A percentile compares a stretch with the other conserved stretches of the same genome.
These are phyloP conservation scores for Colletotrichum cordylinicola DNA, from an alignment of 2,329 filamentous ascomycete species.

Conservation along the genomic window DNA sequence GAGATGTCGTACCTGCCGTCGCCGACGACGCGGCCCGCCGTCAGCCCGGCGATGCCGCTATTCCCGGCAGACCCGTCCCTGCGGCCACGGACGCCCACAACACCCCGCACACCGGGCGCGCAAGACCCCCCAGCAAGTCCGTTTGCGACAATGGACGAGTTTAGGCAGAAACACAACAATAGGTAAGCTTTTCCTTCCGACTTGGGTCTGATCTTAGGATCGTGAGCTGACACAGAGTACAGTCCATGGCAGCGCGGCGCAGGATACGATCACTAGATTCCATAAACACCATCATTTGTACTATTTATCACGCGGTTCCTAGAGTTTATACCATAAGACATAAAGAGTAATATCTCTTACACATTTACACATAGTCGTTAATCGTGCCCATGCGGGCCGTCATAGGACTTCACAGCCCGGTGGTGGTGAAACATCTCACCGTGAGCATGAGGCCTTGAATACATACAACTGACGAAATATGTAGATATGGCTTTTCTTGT, in stretches of 20 bases:
- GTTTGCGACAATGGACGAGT: constrained; percentile 10
- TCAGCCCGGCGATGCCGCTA: constrained; percentile 12
- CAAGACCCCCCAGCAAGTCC: constrained; percentile 6
- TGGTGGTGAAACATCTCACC: neutral
- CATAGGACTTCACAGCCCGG: neutral
- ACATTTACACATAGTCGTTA: neutral
- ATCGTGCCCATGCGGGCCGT: neutral
- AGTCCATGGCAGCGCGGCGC: constrained; percentile 20
- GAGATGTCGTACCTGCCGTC: constrained; percentile 12
- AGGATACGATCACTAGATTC: constrained; percentile 10
- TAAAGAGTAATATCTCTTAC: neutral
- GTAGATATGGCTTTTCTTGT: neutral
- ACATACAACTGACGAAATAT: neutral
- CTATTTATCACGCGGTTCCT: neutral
- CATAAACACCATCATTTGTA: neutral
- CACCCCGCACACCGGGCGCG: neutral
- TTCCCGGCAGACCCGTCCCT: constrained; percentile 12
- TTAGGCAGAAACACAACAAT: constrained; percentile 11
- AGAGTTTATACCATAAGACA: neutral
- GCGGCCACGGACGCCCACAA: neutral
- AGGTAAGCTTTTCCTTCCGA: neutral
- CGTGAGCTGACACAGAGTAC: neutral
- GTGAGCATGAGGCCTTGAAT: neutral
- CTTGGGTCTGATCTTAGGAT: accelerated
- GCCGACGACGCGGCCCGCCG: neutral